Conservation (phyloP, 164 flowering plant genomes). For the Macadamia tetraphylla region DNA sequence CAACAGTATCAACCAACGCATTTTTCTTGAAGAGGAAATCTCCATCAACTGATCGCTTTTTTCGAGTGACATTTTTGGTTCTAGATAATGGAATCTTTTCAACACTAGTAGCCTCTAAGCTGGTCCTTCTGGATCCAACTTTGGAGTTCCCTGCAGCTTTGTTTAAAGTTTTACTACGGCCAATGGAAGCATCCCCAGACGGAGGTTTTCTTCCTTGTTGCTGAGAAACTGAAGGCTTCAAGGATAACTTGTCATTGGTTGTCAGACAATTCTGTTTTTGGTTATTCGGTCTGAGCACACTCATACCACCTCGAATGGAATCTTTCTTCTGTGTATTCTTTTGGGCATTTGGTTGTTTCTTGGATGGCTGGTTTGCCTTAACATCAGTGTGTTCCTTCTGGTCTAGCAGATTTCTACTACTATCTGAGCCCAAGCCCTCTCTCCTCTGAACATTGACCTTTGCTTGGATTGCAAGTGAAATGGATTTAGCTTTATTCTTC, state of each 20-base stretch:
- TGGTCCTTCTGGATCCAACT: constrained; percentile 42
- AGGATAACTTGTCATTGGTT: constrained; percentile 41
- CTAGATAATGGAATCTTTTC: constrained; percentile 31
- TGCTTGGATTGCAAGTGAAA: constrained; percentile 92
- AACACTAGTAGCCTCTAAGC: constrained; percentile 27
- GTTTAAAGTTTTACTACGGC: constrained; percentile 28
- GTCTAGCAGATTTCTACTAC: constrained; percentile 19
- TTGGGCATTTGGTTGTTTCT: constrained; percentile 33
- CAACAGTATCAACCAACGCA: constrained; percentile 20
- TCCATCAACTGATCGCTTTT: constrained; percentile 52
- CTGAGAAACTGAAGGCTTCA: constrained; percentile 38
- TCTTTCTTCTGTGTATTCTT: constrained; percentile 45
- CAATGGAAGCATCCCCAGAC: constrained; percentile 35
- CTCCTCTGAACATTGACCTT: constrained; percentile 92
- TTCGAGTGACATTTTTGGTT: constrained; percentile 43
- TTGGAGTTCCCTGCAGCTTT: constrained; percentile 37
- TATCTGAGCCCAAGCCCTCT: constrained; percentile 43
- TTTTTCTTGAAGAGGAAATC: constrained; percentile 29
- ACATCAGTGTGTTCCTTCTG: constrained; percentile 43
- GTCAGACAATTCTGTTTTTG: constrained; percentile 63
- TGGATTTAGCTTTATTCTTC: constrained; percentile 58
- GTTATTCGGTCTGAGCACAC: constrained; percentile 71
- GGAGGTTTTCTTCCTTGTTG: constrained; percentile 39
- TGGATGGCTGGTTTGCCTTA: constrained; percentile 32
- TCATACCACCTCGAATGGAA: constrained; percentile 26